Percentiles rank a stretch among this genome's conserved stretches.
phyloP scores from a whole-genome alignment of 306 rosid species.

The Quercus mongolica region DNA sequence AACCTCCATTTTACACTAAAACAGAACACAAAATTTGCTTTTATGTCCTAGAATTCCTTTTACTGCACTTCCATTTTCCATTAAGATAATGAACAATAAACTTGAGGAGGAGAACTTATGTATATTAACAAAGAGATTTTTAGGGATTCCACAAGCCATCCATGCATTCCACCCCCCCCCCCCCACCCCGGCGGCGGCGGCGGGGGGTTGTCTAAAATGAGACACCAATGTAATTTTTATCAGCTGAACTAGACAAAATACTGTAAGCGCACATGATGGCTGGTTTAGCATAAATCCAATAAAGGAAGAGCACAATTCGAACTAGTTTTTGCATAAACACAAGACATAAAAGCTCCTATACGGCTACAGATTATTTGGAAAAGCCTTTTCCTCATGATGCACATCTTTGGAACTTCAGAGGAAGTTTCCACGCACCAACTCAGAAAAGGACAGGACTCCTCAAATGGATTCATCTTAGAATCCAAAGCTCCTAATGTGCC shows the following conservation, averaged over 20 bases:
- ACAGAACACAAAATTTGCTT: neutral
- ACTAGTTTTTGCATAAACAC: neutral
- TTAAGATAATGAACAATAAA: neutral
- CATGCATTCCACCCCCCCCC: neutral
- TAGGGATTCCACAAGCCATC: neutral
- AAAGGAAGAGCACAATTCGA: neutral
- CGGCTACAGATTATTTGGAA: neutral
- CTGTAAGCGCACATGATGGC: neutral
- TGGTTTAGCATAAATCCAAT: neutral
- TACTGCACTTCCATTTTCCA: neutral
- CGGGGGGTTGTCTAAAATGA: neutral
- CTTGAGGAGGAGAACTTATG: neutral
- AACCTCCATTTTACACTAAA: neutral
- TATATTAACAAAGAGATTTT: neutral
- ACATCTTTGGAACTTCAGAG: neutral
- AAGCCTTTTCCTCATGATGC: neutral
- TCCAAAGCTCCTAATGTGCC: neutral
- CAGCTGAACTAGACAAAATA: neutral
- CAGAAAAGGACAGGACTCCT: slow-evolving; percentile 1
- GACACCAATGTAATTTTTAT: neutral
- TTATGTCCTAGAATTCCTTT: neutral
- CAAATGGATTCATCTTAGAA: neutral
- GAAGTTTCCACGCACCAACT: slow-evolving; percentile 7
- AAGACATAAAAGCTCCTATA: neutral
- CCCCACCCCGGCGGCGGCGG: no score